Conservation (phyloP, 495 filamentous ascomycete species). For the Umbilicaria muhlenbergii region DNA sequence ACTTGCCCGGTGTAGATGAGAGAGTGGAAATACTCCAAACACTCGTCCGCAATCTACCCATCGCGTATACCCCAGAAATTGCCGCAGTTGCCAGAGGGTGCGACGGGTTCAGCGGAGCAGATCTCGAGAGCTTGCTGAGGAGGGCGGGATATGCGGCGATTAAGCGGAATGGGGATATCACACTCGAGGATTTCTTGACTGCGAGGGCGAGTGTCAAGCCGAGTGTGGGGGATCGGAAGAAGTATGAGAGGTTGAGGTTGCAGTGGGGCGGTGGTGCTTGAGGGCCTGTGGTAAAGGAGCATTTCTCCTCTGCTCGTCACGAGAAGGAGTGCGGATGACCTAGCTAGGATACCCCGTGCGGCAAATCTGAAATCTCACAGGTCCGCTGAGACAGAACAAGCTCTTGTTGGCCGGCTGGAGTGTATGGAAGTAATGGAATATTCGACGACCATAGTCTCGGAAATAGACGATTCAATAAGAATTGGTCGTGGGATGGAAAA, state of each 20-base stretch:
- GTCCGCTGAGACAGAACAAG: too few species aligned
- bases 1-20: conserved; percentile 64
- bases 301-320: too few species aligned
- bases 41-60: conserved; percentile 45
- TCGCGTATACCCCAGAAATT: conserved; percentile 28
- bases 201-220: conserved; percentile 58
- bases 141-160: conserved; percentile 66
- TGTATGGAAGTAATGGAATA: too few species aligned
- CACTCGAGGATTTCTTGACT: conserved; percentile 58
- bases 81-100: conserved; percentile 53
- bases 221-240: conserved; percentile 62
- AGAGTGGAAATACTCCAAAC: conserved; percentile 76
- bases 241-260: conserved; percentile 46
- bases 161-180: conserved; percentile 44
- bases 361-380: too few species aligned
- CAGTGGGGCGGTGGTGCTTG: conserved; percentile 27
- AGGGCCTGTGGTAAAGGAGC: too few species aligned
- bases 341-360: too few species aligned
- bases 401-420: too few species aligned
- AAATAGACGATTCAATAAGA: too few species aligned
- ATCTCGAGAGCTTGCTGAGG: conserved; percentile 62
- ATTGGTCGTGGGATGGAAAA: too few species aligned
- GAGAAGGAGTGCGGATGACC: too few species aligned
- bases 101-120: conserved; percentile 79
- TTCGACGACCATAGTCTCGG: too few species aligned